Conservation (phyloP, 1,284 basidiomycete species). For the Malassezia restricta region DNA sequence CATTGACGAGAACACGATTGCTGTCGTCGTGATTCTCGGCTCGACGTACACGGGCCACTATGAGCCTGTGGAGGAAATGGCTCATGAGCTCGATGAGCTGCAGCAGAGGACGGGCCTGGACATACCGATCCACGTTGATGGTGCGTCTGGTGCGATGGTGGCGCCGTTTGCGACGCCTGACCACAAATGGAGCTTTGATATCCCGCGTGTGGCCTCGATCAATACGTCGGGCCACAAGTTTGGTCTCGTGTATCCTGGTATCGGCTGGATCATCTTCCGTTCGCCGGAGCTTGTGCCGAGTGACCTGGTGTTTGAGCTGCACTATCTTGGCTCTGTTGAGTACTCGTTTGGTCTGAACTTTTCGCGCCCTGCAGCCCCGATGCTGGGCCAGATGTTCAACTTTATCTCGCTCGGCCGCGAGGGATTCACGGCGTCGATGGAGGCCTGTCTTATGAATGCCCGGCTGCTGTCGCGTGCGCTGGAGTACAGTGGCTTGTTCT, state of each 20-base stretch:
- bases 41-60: constrained; percentile 84
- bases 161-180: constrained; percentile 69
- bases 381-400: constrained; percentile 86
- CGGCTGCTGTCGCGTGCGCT: constrained; percentile 73
- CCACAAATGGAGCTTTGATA: constrained; percentile 59
- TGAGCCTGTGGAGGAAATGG: constrained; percentile 78
- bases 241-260: constrained; percentile 68
- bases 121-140: constrained; percentile 55
- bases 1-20: constrained; percentile 70
- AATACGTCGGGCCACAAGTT: constrained; percentile 65
- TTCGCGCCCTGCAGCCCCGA: constrained; percentile 74
- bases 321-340: constrained; percentile 48
- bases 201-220: constrained; percentile 67
- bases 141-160: constrained; percentile 46
- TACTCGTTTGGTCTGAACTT: constrained; percentile 81
- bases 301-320: constrained; percentile 69
- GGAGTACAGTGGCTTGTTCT: constrained; percentile 66
- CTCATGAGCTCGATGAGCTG: constrained; percentile 70
- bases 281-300: constrained; percentile 48
- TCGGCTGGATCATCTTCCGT: constrained; percentile 44
- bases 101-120: constrained; percentile 61
- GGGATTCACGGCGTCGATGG: constrained; percentile 51
- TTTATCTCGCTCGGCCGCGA: constrained; percentile 43
- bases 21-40: constrained; percentile 53
- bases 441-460: constrained; percentile 61